Percentiles rank a stretch among this genome's conserved stretches.
Evolutionary conservation across 352 stramenopile species (phyloP).

Genomic region (Blastocystis sp.): DNA sequence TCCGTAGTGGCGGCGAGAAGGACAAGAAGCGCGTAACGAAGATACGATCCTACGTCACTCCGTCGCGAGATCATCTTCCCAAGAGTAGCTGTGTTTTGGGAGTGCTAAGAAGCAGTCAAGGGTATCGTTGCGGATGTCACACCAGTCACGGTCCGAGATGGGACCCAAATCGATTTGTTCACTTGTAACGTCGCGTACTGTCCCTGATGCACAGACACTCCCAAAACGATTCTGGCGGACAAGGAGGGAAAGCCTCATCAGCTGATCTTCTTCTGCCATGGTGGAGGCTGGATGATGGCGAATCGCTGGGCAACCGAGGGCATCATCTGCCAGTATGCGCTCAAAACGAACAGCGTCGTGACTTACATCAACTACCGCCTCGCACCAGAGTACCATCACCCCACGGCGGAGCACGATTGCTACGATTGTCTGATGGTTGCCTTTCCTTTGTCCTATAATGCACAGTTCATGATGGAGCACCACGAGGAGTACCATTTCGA

Average conservation of each 20-base stretch:
- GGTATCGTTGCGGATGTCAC: conserved; percentile 16
- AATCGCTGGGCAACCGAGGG: conserved; percentile 35
- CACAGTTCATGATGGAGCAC: conserved; percentile 32
- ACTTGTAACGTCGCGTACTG: neutral
- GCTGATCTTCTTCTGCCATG: conserved; percentile 62
- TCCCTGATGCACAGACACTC: conserved; percentile 15
- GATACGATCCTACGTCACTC: conserved; percentile 5
- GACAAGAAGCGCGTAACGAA: conserved; percentile 27
- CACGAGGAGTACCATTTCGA: conserved; percentile 36
- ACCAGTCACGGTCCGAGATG: conserved; percentile 21
- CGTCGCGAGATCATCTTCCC: neutral
- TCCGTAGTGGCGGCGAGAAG: conserved; percentile 20
- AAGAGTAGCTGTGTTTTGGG: neutral
- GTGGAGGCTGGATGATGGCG: conserved; percentile 52
- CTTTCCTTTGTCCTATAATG: neutral
- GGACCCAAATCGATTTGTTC: conserved; percentile 40
- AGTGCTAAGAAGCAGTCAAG: neutral
- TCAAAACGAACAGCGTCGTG: conserved; percentile 49
- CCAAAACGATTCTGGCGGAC: neutral
- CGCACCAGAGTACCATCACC: conserved; percentile 46
- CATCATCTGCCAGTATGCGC: conserved; percentile 26
- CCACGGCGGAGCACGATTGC: conserved; percentile 42
- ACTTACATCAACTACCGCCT: conserved; percentile 55
- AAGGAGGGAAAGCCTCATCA: neutral
- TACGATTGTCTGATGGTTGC: conserved; percentile 52